Evolutionary conservation across 1,284 basidiomycete species (phyloP).

Genomic region (Cerrena zonata): DNA sequence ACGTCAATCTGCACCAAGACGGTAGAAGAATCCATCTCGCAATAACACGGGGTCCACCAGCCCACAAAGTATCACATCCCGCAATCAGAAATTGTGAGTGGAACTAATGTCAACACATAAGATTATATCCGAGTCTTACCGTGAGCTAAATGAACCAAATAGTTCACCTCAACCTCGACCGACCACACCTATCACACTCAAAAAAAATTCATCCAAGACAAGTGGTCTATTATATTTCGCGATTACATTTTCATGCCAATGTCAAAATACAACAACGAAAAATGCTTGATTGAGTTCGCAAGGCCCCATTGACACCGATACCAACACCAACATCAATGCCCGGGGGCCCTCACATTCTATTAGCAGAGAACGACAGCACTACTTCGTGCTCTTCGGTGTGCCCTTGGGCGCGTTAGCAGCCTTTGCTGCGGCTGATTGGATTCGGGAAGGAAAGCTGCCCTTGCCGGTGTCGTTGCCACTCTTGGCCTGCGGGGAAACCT

Average conservation of each 20-base stretch:
- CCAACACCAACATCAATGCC: not conserved
- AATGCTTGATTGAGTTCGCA: not conserved
- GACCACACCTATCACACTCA: no score
- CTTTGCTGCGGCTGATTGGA: conserved; percentile 23
- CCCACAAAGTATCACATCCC: no score
- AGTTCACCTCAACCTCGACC: no score
- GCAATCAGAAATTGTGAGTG: no score
- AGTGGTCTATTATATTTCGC: no score
- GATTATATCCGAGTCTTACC: no score
- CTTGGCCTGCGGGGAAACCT: conserved; percentile 28
- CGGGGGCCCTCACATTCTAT: not conserved
- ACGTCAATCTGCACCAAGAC: no score
- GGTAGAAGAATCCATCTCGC: no score
- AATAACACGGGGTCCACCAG: no score
- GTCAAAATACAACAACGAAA: not conserved
- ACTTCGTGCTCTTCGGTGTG: not conserved
- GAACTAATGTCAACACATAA: no score
- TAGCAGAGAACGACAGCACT: not conserved
- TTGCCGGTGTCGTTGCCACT: conserved; percentile 27
- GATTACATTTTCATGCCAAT: not conserved
- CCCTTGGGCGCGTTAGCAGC: conserved; percentile 10
- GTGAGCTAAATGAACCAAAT: no score
- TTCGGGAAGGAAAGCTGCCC: conserved; percentile 26
- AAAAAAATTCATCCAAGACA: no score
- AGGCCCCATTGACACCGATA: not conserved